Evolutionary conservation across 192 early-diverging fungal species (phyloP).

Genomic region (Coemansia sp.): DNA sequence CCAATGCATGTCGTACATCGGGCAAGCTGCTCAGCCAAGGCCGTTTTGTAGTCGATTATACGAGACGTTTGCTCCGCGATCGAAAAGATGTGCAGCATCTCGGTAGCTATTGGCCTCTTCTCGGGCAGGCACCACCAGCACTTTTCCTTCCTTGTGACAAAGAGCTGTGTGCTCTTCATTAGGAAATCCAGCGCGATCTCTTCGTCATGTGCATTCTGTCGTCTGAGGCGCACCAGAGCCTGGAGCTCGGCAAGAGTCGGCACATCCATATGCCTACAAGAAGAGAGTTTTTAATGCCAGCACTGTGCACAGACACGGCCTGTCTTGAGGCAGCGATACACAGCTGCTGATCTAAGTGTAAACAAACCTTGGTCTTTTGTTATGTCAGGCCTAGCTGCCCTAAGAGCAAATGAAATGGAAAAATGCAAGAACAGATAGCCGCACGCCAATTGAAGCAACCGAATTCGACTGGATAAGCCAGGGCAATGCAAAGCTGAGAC

Average conservation of each 20-base stretch:
- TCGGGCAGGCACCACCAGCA: constrained; percentile 52
- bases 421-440: neutral
- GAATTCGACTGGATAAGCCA: neutral
- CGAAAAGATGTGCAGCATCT: constrained; percentile 51
- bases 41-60: constrained; percentile 12
- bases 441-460: neutral
- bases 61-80: constrained; percentile 12
- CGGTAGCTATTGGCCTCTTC: constrained; percentile 23
- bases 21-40: constrained; percentile 29
- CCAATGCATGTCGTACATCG: constrained; percentile 41
- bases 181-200: constrained; percentile 17
- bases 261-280: neutral
- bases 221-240: constrained; percentile 12
- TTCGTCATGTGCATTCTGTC: constrained; percentile 2
- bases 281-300: neutral
- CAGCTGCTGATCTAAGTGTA: neutral
- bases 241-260: constrained; percentile 17
- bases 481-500: neutral
- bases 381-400: neutral
- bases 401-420: neutral
- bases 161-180: constrained; percentile 22
- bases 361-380: neutral
- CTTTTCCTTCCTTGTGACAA: constrained; percentile 33
- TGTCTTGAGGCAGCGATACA: neutral
- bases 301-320: neutral